Evolutionary conservation across 352 stramenopile genomes (phyloP).

Genomic region (Nothophytophthora sp.): DNA sequence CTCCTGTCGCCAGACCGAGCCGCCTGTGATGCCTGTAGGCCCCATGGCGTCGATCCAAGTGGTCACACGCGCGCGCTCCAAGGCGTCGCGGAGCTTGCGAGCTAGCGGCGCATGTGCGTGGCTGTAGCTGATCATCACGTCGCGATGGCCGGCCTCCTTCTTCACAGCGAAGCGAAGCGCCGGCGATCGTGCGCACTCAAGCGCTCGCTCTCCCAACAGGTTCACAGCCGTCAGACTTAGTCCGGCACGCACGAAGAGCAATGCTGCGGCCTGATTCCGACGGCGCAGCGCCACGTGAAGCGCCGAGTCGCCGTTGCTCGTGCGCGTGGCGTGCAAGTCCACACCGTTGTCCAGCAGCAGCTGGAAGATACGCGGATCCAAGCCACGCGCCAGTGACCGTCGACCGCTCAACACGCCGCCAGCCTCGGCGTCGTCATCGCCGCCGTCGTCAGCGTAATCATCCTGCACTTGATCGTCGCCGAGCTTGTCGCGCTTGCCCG

Average conservation of each 20-base stretch:
- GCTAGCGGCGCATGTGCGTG: constrained; percentile 74
- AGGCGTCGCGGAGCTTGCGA: constrained; percentile 60
- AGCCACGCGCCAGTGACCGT: constrained; percentile 27
- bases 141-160: constrained; percentile 78
- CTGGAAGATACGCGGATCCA: constrained; percentile 60
- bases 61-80: constrained; percentile 74
- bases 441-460: constrained; percentile 22
- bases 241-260: constrained; percentile 68
- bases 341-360: constrained; percentile 48
- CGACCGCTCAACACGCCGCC: constrained; percentile 20
- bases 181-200: constrained; percentile 70
- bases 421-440: constrained; percentile 24
- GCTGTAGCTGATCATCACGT: constrained; percentile 90
- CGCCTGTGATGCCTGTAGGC: constrained; percentile 78
- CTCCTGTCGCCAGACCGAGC: constrained; percentile 78
- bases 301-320: constrained; percentile 69
- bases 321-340: constrained; percentile 54
- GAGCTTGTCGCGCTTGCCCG: constrained; percentile 22
- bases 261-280: constrained; percentile 65
- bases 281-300: constrained; percentile 74
- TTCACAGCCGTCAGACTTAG: constrained; percentile 70
- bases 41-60: constrained; percentile 90
- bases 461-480: constrained; percentile 20
- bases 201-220: constrained; percentile 60
- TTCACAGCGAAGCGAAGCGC: constrained; percentile 83